phyloP scores from a whole-genome alignment of 192 early-diverging fungal species.

The Allomyces arbusculus region DNA sequence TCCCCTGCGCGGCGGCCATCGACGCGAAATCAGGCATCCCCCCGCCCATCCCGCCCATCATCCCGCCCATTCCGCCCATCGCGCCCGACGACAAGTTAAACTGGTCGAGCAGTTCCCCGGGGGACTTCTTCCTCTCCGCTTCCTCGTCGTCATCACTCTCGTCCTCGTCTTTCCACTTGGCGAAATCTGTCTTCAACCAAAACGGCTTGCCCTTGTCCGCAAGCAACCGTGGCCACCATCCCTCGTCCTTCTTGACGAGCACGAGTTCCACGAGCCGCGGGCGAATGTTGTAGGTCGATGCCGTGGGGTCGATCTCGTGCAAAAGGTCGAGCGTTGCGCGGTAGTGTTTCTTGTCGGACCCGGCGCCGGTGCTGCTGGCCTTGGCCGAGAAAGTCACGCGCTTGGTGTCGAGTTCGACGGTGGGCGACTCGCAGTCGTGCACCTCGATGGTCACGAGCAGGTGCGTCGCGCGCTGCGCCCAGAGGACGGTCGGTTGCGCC shows the following conservation, averaged over 20 bases:
- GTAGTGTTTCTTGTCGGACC: neutral
- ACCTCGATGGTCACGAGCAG: no score
- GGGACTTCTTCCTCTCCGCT: conserved; percentile 1
- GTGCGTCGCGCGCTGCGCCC: no score
- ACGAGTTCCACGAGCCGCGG: conserved; percentile 43
- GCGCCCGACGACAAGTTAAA: conserved; percentile 24
- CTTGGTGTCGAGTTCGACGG: no score
- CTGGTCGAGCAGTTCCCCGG: conserved; percentile 26
- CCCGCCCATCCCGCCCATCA: conserved; percentile 15
- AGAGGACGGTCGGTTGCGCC: no score
- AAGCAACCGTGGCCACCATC: conserved; percentile 74
- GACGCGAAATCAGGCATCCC: conserved; percentile 6
- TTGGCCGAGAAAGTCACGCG: neutral
- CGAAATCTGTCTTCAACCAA: conserved; percentile 81
- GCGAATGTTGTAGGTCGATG: conserved; percentile 40
- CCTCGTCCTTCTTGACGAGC: conserved; percentile 51
- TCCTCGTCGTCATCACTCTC: conserved; percentile 62
- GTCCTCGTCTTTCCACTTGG: conserved; percentile 78
- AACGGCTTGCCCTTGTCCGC: conserved; percentile 41
- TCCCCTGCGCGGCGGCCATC: conserved; percentile 1
- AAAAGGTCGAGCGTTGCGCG: conserved; percentile 37
- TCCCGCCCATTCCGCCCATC: conserved; percentile 27
- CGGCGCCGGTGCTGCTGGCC: conserved; percentile 7
- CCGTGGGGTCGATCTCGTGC: conserved; percentile 48
- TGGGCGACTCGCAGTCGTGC: no score